Base-by-base conservation (phyloP, 1,284 basidiomycete genomes). In the Microbotryum saponariae region DNA sequence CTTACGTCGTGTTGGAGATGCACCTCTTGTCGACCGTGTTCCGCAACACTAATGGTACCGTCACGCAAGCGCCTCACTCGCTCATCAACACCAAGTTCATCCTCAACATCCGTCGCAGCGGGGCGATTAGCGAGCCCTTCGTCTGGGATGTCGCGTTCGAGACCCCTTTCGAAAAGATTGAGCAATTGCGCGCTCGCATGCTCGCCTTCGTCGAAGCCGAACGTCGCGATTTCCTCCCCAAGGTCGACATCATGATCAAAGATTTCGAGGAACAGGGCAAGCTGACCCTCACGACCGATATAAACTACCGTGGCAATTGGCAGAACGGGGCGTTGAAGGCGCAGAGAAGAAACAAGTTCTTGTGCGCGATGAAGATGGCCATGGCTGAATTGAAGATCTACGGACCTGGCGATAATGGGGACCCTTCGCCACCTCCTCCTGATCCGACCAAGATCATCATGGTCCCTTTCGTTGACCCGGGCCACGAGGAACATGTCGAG, bases 281-380 rank as follows among this genome's bases (percentile, higher is more conserved):
- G 75, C 83, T 94, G 80, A 80, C 82, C 0, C 79, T 94, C 21
- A 83, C 82, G 64, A 86, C 87, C 29, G 86, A 88, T 72, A 94
- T 94, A 77, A 87, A 86, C 75, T 93, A 91, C 80, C 92, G 91
- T 79, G 86, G 85, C 69, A 94, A 92, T 74, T 87, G 85, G 79
- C 89, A 91, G 75, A 87, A 89, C 71, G 84, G 83, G 25, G 83
- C 84, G 0, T 77, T 92, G 48, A 65, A 85, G 84, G 55, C 59
- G 0, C 77, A 87, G 77, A 83, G 91, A 60, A 82, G 89, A 57
- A 93, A 93, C 79, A 90, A 89, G 77, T 93, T 90, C 89, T 82
- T 92, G 47, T 92, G 89, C 74, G 86, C 87, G 27, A 79, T 96
- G 64, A 93, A 92, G 76, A 75, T 81, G 48, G 80, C 83, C 42